phyloP scores from a whole-genome alignment of 441 rosid species.

The Dalechampia spathulata region DNA sequence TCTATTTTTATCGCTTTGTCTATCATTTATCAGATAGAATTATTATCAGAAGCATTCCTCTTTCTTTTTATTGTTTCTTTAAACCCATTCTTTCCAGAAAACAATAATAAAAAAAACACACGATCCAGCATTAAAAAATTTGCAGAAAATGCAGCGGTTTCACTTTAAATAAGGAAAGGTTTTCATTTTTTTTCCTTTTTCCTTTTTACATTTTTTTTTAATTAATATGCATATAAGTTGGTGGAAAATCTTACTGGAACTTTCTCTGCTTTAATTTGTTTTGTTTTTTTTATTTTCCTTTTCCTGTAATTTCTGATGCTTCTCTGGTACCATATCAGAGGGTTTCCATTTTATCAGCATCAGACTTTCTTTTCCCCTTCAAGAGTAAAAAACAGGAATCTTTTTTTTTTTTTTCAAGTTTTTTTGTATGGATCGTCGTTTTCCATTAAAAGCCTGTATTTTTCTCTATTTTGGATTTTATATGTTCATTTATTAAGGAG shows the following conservation, averaged over 20 bases:
- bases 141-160: not conserved
- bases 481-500: not conserved
- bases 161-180: slow-evolving; percentile 3
- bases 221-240: too few relatives aligned
- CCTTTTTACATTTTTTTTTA: too few relatives aligned
- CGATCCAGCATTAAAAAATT: too few relatives aligned
- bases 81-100: not conserved
- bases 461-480: slow-evolving; percentile 1
- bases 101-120: too few relatives aligned
- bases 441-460: not conserved
- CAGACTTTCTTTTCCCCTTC: not conserved
- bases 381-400: not conserved
- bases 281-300: not conserved
- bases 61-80: not conserved
- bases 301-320: not conserved
- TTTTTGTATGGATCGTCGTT: not conserved
- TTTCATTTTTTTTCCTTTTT: too few relatives aligned
- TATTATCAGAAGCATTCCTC: not conserved
- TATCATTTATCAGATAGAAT: not conserved
- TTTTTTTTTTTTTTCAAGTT: too few relatives aligned
- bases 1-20: not conserved
- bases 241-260: not conserved
- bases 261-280: too few relatives aligned
- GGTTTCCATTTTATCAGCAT: slow-evolving; percentile 15
- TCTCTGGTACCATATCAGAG: not conserved